Conservation (phyloP, 1,284 basidiomycete species). For the Marasmius fiardii region DNA sequence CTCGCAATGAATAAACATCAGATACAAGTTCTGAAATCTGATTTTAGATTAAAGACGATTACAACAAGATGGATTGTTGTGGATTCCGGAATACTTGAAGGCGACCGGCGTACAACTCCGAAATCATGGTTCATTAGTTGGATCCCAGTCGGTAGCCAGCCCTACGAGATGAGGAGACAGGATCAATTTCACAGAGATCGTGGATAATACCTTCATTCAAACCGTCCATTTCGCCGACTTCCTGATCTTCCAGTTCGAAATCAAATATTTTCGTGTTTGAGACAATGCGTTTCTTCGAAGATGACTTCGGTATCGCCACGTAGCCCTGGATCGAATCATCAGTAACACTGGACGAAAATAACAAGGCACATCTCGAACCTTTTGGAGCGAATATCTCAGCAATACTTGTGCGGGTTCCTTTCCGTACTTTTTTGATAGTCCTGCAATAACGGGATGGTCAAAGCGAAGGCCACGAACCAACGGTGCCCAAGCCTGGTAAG, state of each 20-base stretch:
- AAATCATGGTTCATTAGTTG: constrained; percentile 34
- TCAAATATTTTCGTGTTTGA: constrained; percentile 59
- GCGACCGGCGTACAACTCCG: not conserved
- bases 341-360: not conserved
- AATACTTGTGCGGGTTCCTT: constrained; percentile 69
- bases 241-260: constrained; percentile 50
- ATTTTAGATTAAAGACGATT: not conserved
- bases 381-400: constrained; percentile 75
- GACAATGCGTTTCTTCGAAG: constrained; percentile 48
- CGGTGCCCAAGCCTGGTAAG: constrained; percentile 48
- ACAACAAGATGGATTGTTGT: not conserved
- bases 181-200: not conserved
- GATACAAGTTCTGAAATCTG: not conserved
- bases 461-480: constrained; percentile 51
- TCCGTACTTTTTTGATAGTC: constrained; percentile 46
- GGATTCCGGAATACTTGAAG: not conserved
- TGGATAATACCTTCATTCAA: constrained; percentile 48
- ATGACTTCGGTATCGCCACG: constrained; percentile 60
- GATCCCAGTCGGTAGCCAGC: constrained; percentile 52
- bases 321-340: constrained; percentile 35
- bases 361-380: constrained; percentile 42
- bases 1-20: not conserved
- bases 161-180: constrained; percentile 23
- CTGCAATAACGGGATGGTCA: constrained; percentile 40
- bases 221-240: constrained; percentile 46